phyloP scores from a whole-genome alignment of 768 basidiomycete species.

The Lentinula sp. region DNA sequence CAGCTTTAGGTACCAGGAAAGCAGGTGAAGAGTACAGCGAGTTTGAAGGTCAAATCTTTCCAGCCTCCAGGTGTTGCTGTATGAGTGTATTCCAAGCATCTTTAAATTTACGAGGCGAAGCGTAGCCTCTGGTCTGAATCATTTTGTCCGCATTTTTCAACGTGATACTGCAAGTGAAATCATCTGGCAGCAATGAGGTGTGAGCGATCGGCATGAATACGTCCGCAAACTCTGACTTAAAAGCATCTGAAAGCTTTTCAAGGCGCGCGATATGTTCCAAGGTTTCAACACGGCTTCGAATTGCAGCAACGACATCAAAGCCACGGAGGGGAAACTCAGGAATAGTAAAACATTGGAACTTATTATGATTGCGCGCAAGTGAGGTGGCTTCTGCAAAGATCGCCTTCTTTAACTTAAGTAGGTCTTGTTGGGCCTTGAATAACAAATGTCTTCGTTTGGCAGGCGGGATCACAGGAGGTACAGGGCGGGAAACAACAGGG shows the following conservation, averaged over 20 bases:
- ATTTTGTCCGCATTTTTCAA: constrained; percentile 15
- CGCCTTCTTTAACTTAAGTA: too few species aligned
- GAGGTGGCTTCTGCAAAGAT: too few species aligned
- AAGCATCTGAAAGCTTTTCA: background rate
- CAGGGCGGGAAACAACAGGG: too few species aligned
- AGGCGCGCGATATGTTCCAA: background rate
- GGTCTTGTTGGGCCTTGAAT: too few species aligned
- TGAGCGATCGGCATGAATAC: constrained; percentile 18
- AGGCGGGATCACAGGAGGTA: background rate
- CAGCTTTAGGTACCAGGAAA: constrained; percentile 25
- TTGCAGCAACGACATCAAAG: background rate
- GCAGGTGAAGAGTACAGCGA: constrained; percentile 21
- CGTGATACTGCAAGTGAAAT: constrained; percentile 13
- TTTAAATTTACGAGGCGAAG: constrained; percentile 24
- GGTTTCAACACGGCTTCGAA: background rate
- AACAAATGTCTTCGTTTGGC: background rate
- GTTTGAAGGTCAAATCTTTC: constrained; percentile 17
- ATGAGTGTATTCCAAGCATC: constrained; percentile 22
- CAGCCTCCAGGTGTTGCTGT: constrained; percentile 21
- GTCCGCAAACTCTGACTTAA: constrained; percentile 10
- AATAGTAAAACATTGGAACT: too few species aligned
- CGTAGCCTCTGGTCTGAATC: constrained; percentile 14
- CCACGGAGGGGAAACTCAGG: too few species aligned
- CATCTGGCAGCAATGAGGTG: constrained; percentile 11
- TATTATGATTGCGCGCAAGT: too few species aligned